These are phyloP conservation scores for Meyerozyma guilliermondii DNA, from an alignment of 1,139 yeast species.

Conservation along the genomic window DNA sequence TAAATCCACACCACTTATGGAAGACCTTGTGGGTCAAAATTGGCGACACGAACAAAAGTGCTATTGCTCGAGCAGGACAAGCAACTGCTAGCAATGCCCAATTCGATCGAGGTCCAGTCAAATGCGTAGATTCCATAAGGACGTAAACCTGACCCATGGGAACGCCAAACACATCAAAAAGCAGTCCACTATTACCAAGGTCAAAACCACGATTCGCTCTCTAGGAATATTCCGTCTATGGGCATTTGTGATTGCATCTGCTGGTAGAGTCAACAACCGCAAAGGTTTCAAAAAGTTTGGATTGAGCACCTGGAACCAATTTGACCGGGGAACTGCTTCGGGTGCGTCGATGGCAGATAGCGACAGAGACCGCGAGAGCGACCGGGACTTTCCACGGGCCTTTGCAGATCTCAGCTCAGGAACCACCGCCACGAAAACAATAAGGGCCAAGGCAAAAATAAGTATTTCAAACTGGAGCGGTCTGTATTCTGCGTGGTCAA, in stretches of 20 bases:
- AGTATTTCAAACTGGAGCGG: conserved; percentile 29
- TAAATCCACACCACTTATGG: conserved; percentile 10
- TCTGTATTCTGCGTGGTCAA: conserved; percentile 17
- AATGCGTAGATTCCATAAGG: conserved; percentile 57
- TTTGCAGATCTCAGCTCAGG: conserved; percentile 56
- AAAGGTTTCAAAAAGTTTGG: conserved; percentile 44
- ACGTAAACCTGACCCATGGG: conserved; percentile 43
- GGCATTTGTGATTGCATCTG: conserved; percentile 19
- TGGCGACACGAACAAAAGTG: conserved; percentile 31
- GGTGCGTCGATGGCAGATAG: background rate
- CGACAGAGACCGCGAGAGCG: conserved; percentile 20
- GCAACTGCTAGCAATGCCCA: conserved; percentile 57
- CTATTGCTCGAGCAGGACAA: conserved; percentile 40
- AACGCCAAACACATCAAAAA: conserved; percentile 30
- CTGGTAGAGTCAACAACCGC: conserved; percentile 32
- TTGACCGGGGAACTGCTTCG: too few species aligned
- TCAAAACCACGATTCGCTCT: conserved; percentile 31
- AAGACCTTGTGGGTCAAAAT: conserved; percentile 24
- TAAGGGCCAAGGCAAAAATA: conserved; percentile 17
- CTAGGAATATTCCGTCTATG: conserved; percentile 10
- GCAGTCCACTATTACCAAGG: conserved; percentile 46
- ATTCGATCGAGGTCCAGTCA: conserved; percentile 52
- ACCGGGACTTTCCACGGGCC: conserved; percentile 43
- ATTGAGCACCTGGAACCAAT: conserved; percentile 3
- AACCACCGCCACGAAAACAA: conserved; percentile 33